Evolutionary conservation across 2,329 filamentous ascomycete genomes (phyloP), one percentile per base, ranked within the genome.

Genomic region (Phaeosphaeriaceae sp.): DNA sequence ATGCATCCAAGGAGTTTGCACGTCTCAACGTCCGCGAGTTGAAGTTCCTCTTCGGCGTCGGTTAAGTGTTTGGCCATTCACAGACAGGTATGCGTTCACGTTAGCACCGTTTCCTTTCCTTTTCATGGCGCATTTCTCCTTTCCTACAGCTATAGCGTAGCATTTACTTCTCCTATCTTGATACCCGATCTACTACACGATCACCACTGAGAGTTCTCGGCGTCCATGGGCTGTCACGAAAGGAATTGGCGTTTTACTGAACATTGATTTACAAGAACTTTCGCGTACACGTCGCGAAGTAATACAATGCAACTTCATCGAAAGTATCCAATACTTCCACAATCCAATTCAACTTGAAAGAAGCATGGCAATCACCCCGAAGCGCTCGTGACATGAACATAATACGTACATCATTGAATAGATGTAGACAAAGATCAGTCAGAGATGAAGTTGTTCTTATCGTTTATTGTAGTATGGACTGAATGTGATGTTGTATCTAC

Each of bases 21-120:
- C 83, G 91, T 42, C 82, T 97, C 13, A 86, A 84, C 53, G 79
- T 84, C 1, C 81, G 81, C 33, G 91, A 96, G 67, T 82, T 96
- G 47, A 86, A 84, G 42, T 93, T 86, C 68, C 81, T 96, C 58
- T 92, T 94, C 71, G 86, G 73, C n/a, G 55, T 78, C 60, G 48
- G 53, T 24, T 51, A 46, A 52, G 20, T 13, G 19, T n/a, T 3
- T 33, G 17, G 22, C 19, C 5, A 17, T 4, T 48, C 9, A 31
- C 5, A n/a, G 2, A 25, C 10, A 24, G 15, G 10, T 46, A 27
- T n/a, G 19, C 9, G 22, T 36, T 22, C 24, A 31, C n/a, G 6
- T n/a, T 20, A 24, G 10, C 22, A 13, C 36, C 21, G 41, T 24
- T 40, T 40, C 36, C 36, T 53, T 53, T 53, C 25, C 31, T 42